phyloP scores from a whole-genome alignment of 2,329 filamentous ascomycete species.

The Colletotrichum sp. region DNA sequence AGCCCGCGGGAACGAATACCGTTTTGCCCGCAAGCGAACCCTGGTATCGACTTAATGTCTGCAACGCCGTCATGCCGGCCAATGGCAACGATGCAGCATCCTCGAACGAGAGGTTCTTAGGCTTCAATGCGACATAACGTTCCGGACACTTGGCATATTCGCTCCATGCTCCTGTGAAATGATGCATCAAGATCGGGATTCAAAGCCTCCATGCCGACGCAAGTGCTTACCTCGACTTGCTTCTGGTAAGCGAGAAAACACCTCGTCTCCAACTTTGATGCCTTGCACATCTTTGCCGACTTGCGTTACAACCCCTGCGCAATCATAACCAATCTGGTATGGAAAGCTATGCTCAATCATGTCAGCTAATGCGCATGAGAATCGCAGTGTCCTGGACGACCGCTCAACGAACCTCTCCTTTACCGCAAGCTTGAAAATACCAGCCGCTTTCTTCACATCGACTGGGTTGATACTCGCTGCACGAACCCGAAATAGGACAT shows the following conservation, averaged over 20 bases:
- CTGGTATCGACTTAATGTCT: not conserved
- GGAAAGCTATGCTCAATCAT: not conserved
- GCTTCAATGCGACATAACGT: not conserved
- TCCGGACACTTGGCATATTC: not conserved
- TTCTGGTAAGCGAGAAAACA: not conserved
- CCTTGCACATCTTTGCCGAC: not conserved
- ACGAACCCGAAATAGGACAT: not conserved
- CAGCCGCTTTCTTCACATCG: not conserved
- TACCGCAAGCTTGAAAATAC: not conserved
- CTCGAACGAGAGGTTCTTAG: not conserved
- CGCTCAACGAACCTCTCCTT: not conserved
- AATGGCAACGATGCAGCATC: not conserved
- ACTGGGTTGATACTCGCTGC: not conserved
- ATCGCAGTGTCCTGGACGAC: too few species aligned
- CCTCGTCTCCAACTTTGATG: not conserved
- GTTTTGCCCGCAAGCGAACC: not conserved
- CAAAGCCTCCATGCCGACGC: accelerated
- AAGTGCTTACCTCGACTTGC: not conserved
- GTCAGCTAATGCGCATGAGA: not conserved
- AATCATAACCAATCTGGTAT: not conserved
- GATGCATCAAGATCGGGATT: accelerated
- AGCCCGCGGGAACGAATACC: not conserved
- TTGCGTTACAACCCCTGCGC: not conserved
- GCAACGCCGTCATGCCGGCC: not conserved
- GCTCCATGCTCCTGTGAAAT: not conserved